phyloP scores from a whole-genome alignment of 768 basidiomycete genomes.

The Calvatia gigantea region DNA sequence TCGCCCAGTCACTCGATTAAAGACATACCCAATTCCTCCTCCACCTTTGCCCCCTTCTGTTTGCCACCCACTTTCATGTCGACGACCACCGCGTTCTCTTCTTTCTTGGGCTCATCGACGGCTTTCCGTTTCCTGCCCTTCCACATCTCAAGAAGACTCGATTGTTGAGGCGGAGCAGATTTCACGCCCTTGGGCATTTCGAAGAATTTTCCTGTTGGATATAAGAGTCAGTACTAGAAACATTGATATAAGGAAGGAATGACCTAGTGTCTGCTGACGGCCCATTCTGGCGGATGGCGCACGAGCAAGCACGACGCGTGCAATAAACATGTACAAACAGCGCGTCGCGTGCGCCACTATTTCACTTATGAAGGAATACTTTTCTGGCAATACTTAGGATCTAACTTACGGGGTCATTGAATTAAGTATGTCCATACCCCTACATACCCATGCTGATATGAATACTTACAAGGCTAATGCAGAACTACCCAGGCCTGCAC shows the following conservation, averaged over 20 bases:
- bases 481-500: too few relatives aligned
- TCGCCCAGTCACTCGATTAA: neutral
- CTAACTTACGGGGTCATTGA: too few relatives aligned
- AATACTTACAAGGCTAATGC: too few relatives aligned
- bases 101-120: constrained; percentile 17
- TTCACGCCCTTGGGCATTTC: constrained; percentile 69
- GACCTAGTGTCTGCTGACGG: constrained; percentile 74
- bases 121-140: constrained; percentile 37
- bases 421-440: too few relatives aligned
- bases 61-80: constrained; percentile 21
- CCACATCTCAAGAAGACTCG: constrained; percentile 79
- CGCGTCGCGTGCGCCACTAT: constrained; percentile 39
- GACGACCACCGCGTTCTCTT: constrained; percentile 26
- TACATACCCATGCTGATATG: too few relatives aligned
- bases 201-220: constrained; percentile 64
- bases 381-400: too few relatives aligned
- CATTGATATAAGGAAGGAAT: neutral
- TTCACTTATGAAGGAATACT: neutral
- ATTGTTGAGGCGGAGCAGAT: constrained; percentile 67
- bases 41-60: constrained; percentile 22
- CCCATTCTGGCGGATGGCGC: constrained; percentile 42
- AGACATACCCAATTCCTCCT: neutral
- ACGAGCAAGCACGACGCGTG: constrained; percentile 32
- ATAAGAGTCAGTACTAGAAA: constrained; percentile 4
- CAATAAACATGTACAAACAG: constrained; percentile 42